A percentile compares a stretch with the other conserved stretches of the same genome.
phyloP scores from a whole-genome alignment of 805 yeast species.

The Candida ulmi region DNA sequence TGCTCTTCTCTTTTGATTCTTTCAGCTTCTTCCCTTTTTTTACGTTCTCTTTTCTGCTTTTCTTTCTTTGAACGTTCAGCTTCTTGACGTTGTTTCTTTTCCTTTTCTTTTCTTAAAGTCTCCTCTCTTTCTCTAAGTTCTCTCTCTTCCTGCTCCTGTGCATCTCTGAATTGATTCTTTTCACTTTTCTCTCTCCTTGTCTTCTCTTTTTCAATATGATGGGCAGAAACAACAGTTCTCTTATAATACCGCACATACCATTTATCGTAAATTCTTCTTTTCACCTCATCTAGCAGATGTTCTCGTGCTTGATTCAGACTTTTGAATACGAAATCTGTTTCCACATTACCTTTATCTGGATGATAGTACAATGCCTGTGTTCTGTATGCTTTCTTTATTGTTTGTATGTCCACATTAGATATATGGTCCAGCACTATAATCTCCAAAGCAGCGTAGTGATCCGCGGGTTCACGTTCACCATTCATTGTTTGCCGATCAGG shows the following conservation, averaged over 20 bases:
- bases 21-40: constrained; percentile 2
- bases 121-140: constrained; percentile 3
- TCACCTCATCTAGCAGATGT: constrained; percentile 2
- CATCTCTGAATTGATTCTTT: constrained; percentile 3
- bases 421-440: constrained; percentile 42
- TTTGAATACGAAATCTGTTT: constrained; percentile 14
- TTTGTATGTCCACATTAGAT: constrained; percentile 35
- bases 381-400: constrained; percentile 68
- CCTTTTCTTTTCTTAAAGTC: neutral
- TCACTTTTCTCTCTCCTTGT: neutral
- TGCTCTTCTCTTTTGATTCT: neutral
- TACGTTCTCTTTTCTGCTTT: neutral
- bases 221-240: constrained; percentile 3
- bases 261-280: constrained; percentile 7
- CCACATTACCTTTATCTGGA: constrained; percentile 62
- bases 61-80: constrained; percentile 1
- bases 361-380: constrained; percentile 64
- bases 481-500: too few relatives aligned
- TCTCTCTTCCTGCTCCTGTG: neutral
- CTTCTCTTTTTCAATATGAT: neutral
- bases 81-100: constrained; percentile 4
- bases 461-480: constrained; percentile 9
- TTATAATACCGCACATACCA: constrained; percentile 13
- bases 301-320: constrained; percentile 13
- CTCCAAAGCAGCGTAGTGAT: constrained; percentile 60